phyloP scores from a whole-genome alignment of 2,329 filamentous ascomycete genomes.

The Claviceps africana region DNA sequence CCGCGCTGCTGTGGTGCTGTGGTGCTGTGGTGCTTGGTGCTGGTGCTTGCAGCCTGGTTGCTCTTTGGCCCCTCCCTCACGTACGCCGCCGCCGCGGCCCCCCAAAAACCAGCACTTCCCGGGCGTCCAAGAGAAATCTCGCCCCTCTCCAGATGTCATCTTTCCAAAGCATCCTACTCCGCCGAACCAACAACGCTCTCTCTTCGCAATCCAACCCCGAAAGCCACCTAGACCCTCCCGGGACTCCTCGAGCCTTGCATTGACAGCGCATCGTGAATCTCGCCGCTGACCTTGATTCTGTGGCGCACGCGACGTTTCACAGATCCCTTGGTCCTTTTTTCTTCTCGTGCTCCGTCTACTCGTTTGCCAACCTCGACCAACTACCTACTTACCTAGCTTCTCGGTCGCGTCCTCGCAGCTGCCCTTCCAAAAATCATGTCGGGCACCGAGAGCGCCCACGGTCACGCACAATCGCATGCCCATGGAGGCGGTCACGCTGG shows the following conservation, averaged over 20 bases:
- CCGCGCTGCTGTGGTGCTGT: background rate
- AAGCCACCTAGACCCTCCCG: background rate
- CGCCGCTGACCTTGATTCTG: background rate
- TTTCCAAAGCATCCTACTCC: background rate
- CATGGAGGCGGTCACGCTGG: constrained; percentile 10
- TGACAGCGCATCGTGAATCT: background rate
- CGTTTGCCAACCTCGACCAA: background rate
- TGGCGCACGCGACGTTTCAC: background rate
- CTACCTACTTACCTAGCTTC: too few species aligned
- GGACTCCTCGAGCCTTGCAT: background rate
- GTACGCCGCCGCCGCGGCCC: too few species aligned
- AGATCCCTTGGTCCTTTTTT: background rate
- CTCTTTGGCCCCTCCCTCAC: background rate
- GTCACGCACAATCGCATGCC: constrained; percentile 1
- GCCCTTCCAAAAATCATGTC: constrained; percentile 22
- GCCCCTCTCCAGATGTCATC: background rate
- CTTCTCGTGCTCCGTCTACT: background rate
- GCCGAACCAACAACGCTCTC: constrained; percentile 1
- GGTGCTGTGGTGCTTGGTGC: background rate
- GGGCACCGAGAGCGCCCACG: constrained; percentile 28
- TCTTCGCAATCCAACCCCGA: background rate
- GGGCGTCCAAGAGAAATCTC: background rate
- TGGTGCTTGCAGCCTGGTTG: background rate
- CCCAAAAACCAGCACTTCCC: background rate
- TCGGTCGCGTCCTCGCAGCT: background rate